Evolutionary conservation across 805 yeast genomes (phyloP), one percentile per base, ranked within the genome.

Genomic region (Sugiyamaella lignohabitans): DNA sequence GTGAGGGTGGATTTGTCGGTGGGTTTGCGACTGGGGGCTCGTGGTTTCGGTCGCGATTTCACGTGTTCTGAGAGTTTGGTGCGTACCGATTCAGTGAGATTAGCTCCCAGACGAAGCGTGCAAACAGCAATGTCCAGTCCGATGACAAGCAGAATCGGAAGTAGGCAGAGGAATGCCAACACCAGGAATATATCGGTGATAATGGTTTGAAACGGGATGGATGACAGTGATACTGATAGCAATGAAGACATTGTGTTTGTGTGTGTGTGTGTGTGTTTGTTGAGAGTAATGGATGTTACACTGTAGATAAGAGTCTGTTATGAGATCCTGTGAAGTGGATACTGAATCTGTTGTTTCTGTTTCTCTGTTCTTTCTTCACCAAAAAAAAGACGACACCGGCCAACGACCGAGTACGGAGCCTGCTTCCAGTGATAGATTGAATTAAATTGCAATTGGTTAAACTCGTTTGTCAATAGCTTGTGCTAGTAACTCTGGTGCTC

Each of bases 81-180:
- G 17, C 39, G 39, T n/a, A 42, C 29, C 16, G 45, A 42, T 29
- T 34, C 40, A 8, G 21, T 42, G n/a, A 42, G 3, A 42, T 34
- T 34, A 5, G 45, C 45, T 21, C 45, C 39, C 5, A 35, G 16
- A 10, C 41, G 24, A 6, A 38, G 29, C 36, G 29, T 48, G 23
- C 35, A 51, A 24, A 52, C 50, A 3, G 49, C 53, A 8, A 50
- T 23, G 38, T 58, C 61, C 8, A 56, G 41, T 22, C 53, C 49
- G 20, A 58, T 34, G 35, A 51, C 30, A 17, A 51, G 36, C 20
- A 58, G 18, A 14, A 58, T 46, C 3, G 62, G 64, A 22, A 74
- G 67, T 55, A 72, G 69, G 56, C 73, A 75, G 24, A 67, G 56
- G 52, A 68, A 70, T 16, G 76, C 71, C 55, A 52, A 50, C 19